Conservation (phyloP, 306 rosid species). For the Inga oerstediana region DNA sequence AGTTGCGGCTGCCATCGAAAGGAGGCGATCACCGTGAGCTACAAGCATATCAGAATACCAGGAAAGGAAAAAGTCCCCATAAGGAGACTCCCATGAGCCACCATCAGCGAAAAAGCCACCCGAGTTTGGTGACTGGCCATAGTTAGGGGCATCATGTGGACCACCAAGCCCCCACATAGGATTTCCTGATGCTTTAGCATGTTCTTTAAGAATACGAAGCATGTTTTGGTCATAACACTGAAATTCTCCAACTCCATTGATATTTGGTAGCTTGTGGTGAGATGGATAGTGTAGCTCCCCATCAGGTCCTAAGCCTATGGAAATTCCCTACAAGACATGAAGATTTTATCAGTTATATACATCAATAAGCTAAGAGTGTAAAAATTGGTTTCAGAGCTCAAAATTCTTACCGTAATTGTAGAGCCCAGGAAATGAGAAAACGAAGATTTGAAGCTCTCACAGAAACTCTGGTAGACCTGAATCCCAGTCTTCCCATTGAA, state of each 20-base stretch:
- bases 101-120: conserved; percentile 70
- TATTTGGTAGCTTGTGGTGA: conserved; percentile 40
- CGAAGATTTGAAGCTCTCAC: conserved; percentile 76
- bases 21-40: conserved; percentile 70
- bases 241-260: conserved; percentile 77
- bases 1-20: conserved; percentile 61
- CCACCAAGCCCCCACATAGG: conserved; percentile 96
- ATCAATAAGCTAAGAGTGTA: conserved; percentile 1
- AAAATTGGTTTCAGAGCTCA: not conserved
- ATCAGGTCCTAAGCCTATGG: conserved; percentile 91
- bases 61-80: conserved; percentile 90
- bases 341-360: conserved; percentile 30
- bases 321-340: conserved; percentile 65
- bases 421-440: conserved; percentile 49
- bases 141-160: conserved; percentile 82
- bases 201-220: conserved; percentile 69
- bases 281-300: conserved; percentile 94
- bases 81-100: conserved; percentile 83
- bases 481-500: conserved; percentile 76
- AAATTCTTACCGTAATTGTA: conserved; percentile 63
- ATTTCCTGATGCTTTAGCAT: conserved; percentile 76
- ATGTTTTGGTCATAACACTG: conserved; percentile 89
- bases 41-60: conserved; percentile 87
- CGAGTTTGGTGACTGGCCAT: conserved; percentile 51
- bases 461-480: conserved; percentile 74